Evolutionary conservation across 164 flowering plant species (phyloP), one percentile per base, ranked within the genome.

Genomic region (Magnolia kwangsiensis): DNA sequence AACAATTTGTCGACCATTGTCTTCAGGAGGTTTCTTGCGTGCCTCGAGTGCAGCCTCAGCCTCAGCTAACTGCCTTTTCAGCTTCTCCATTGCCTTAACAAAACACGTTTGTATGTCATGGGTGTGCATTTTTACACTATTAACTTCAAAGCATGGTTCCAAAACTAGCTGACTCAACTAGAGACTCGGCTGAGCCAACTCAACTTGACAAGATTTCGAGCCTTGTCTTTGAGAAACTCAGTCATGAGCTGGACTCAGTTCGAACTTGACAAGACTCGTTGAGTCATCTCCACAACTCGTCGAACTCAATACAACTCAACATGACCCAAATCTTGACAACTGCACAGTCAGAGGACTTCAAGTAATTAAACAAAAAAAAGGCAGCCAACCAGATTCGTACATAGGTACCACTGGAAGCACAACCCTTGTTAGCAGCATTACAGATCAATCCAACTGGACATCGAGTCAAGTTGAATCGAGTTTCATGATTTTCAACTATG

Each of bases 31-130:
- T 81, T 92, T 95, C 85, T 93, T 95, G 10, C 91, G 90, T 8
- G 89, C 75, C 80, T 95, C 99, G 23, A 88, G 74, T 45, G 88
- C 96, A 66, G 96, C 95, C 74, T 95, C 99, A 51, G 99, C 99
- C 82, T 95, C 99, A 49, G 97, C 93, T 82, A 95, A 80, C 74
- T 86, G 93, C 11, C 94, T 92, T 67, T 89, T 92, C 78, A 95
- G 82, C 76, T 95, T 95, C 59, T 95, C 98, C 83, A 93, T 18
- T 66, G 95, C 91, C 99, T 95, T 23, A 20, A 10, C 68, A 37
- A 3, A 58, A 29, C 14, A 29, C 1, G 0, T 29, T 68, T 68
- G 18, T 29, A 31, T 11, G 13, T 21, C 69, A 23, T 19, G 29
- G 29, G 8, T 29, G 14, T 13, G 49, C 49, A 29, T 2, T 7